phyloP scores from a whole-genome alignment of 1,139 yeast genomes.

The Geotrichum candidum region DNA sequence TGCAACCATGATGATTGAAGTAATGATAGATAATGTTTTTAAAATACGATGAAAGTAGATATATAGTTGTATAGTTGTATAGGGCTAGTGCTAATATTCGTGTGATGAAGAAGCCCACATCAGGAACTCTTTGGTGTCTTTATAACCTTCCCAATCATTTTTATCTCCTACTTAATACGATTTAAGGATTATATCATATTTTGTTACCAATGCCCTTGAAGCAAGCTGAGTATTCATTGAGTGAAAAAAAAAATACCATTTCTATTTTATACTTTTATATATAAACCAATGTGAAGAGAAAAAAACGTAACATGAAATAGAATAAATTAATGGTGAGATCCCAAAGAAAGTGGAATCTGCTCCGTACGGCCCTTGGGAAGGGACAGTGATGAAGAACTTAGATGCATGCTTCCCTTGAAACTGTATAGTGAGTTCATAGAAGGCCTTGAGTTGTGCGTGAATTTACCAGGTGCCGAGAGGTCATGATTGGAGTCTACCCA shows the following conservation, averaged over 20 bases:
- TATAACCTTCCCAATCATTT: too few species aligned
- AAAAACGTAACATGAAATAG: not conserved
- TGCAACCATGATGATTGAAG: not conserved
- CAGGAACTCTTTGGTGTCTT: too few species aligned
- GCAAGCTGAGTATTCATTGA: not conserved
- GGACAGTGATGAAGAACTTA: conserved; percentile 18
- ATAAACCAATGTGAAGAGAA: not conserved
- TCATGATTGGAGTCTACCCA: conserved; percentile 25
- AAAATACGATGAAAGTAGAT: too few species aligned
- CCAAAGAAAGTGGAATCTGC: conserved; percentile 24
- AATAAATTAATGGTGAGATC: conserved; percentile 6
- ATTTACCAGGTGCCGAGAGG: not conserved
- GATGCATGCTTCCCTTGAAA: conserved; percentile 1
- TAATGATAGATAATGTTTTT: too few species aligned
- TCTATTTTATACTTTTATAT: not conserved
- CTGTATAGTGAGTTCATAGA: conserved; percentile 1
- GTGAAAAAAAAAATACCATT: not conserved
- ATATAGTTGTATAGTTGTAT: too few species aligned
- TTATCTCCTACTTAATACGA: not conserved
- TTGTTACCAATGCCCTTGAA: not conserved
- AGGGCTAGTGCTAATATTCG: too few species aligned
- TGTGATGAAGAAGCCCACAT: too few species aligned
- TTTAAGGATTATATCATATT: not conserved
- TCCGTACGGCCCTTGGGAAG: conserved; percentile 25
- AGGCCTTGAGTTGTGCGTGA: not conserved